These are phyloP conservation scores for Neophaeococcomyces mojaviensis DNA, from an alignment of 2,329 filamentous ascomycete genomes.

Conservation along the genomic window DNA sequence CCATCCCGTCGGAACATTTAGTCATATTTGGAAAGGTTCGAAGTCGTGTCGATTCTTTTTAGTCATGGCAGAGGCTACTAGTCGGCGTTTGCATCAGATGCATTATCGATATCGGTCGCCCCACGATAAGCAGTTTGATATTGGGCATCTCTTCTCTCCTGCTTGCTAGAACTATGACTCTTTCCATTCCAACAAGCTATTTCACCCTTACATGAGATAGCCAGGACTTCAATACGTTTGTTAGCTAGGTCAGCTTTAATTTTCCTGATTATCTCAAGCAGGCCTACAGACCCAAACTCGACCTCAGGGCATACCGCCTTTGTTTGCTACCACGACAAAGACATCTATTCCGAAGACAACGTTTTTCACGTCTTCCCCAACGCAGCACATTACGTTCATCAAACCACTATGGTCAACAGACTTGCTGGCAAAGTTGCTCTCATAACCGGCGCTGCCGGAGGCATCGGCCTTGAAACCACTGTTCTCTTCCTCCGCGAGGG, in stretches of 20 bases:
- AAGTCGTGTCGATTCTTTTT: conserved; percentile 3
- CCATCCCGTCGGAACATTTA: not conserved
- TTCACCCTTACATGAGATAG: not conserved
- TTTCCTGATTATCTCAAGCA: too few relatives aligned
- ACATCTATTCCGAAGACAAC: not conserved
- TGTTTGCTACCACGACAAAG: not conserved
- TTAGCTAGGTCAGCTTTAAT: too few relatives aligned
- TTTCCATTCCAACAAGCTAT: not conserved
- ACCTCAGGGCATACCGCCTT: too few relatives aligned
- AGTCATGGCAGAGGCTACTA: not conserved
- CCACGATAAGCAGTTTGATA: not conserved
- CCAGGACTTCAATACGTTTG: too few relatives aligned
- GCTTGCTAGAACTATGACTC: conserved; percentile 9
- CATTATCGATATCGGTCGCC: not conserved
- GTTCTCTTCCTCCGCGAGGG: conserved; percentile 88
- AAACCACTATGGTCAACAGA: conserved; percentile 31
- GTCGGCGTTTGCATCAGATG: conserved; percentile 3
- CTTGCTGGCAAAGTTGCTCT: conserved; percentile 58
- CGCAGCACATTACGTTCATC: not conserved
- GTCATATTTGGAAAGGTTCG: not conserved
- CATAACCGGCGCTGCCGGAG: conserved; percentile 45
- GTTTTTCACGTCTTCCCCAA: not conserved
- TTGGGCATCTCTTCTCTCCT: not conserved
- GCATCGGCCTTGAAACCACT: conserved; percentile 85
- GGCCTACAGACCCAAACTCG: too few relatives aligned